These are phyloP conservation scores for Cordyceps pruinosa DNA, from an alignment of 2,329 filamentous ascomycete genomes.

Conservation along the genomic window DNA sequence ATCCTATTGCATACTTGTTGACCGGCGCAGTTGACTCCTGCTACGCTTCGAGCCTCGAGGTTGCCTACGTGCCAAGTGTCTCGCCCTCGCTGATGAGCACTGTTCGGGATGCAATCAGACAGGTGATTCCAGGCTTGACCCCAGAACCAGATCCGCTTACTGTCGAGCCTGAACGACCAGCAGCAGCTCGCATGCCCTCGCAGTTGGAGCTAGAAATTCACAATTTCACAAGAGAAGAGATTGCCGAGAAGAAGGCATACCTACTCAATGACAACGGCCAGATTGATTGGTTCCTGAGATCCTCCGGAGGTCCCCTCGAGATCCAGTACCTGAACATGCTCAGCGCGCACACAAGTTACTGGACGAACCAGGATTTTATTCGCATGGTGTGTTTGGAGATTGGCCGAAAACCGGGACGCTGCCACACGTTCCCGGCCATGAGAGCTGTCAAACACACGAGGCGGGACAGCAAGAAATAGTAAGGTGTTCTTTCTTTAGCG, in stretches of 20 bases:
- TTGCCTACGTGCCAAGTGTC: conserved; percentile 71
- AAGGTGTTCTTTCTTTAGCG: not conserved
- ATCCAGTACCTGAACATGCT: conserved; percentile 98
- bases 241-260: conserved; percentile 81
- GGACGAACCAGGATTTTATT: conserved; percentile 82
- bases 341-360: conserved; percentile 90
- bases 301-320: conserved; percentile 79
- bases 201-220: conserved; percentile 91
- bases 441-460: conserved; percentile 49
- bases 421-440: conserved; percentile 50
- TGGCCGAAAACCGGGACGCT: conserved; percentile 63
- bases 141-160: conserved; percentile 23
- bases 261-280: conserved; percentile 95
- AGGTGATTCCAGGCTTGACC: conserved; percentile 50
- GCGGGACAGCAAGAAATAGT: conserved; percentile 18
- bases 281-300: conserved; percentile 81
- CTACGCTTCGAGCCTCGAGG: conserved; percentile 71
- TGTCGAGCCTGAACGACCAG: conserved; percentile 29
- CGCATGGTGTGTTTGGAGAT: conserved; percentile 84
- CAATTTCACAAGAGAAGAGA: conserved; percentile 85
- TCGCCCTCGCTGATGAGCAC: conserved; percentile 58
- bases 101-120: conserved; percentile 55
- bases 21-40: conserved; percentile 81
- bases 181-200: conserved; percentile 45
- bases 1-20: conserved; percentile 81